Conservation (phyloP, 257 asterid species). For the Anisodus acutangulus region DNA sequence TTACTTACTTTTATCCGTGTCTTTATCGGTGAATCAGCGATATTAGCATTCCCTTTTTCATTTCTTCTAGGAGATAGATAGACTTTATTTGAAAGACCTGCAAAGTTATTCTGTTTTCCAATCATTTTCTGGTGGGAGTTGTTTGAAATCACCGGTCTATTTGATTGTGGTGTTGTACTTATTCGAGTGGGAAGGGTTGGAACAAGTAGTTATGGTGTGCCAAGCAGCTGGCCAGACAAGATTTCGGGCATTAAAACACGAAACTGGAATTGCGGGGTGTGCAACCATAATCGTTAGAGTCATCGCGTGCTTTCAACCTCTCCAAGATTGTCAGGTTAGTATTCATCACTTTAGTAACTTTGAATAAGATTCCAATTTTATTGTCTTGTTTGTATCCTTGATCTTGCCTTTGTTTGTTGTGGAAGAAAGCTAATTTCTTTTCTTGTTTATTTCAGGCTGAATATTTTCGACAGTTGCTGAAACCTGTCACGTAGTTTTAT, state of each 20-base stretch:
- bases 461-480: slow-evolving; percentile 86
- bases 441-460: slow-evolving; percentile 76
- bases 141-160: slow-evolving; percentile 28
- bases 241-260: slow-evolving; percentile 95
- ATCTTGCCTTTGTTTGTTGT: background rate
- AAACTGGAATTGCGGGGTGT: slow-evolving; percentile 82
- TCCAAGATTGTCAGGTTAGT: slow-evolving; percentile 96
- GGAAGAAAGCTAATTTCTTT: background rate
- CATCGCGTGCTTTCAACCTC: slow-evolving; percentile 98
- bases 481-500: slow-evolving; percentile 90
- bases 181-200: slow-evolving; percentile 46
- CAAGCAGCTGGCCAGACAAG: slow-evolving; percentile 98
- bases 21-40: background rate
- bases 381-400: background rate
- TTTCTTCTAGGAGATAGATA: background rate
- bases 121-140: slow-evolving; percentile 19
- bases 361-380: background rate
- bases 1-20: background rate
- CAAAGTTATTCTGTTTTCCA: background rate
- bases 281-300: slow-evolving; percentile 94
- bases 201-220: slow-evolving; percentile 93
- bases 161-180: slow-evolving; percentile 36
- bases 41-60: background rate
- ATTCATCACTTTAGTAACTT: background rate
- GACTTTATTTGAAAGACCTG: background rate